These are phyloP conservation scores for Sonneratia caseolaris DNA, from an alignment of 345 rosid genomes.

Conservation along the genomic window DNA sequence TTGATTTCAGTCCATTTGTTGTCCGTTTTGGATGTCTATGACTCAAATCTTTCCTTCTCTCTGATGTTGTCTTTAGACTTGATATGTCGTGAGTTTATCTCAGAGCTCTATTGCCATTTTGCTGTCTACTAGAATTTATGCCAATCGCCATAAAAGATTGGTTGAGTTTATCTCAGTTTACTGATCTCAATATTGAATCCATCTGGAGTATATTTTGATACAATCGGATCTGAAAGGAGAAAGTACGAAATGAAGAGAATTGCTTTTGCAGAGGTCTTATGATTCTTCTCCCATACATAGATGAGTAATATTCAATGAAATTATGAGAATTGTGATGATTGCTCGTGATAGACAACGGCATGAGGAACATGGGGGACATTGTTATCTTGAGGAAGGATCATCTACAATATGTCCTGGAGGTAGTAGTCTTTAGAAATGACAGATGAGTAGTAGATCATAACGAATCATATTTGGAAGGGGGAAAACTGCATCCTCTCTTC, in stretches of 20 bases:
- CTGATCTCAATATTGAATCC: not conserved
- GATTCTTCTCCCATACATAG: not conserved
- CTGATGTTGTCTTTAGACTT: not conserved
- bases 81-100: not conserved
- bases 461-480: too few species aligned
- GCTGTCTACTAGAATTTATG: not conserved
- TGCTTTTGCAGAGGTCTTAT: not conserved
- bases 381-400: not conserved
- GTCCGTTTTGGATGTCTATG: not conserved
- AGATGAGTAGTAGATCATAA: too few species aligned
- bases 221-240: not conserved
- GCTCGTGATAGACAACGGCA: not conserved
- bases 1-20: not conserved
- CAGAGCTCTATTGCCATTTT: not conserved
- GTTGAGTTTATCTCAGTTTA: not conserved
- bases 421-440: too few species aligned
- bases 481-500: too few species aligned
- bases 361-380: not conserved
- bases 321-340: not conserved
- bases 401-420: too few species aligned
- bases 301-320: not conserved
- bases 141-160: not conserved
- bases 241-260: not conserved
- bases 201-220: not conserved
- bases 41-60: not conserved